phyloP scores from a whole-genome alignment of 345 rosid genomes.

The Passiflora organensis region DNA sequence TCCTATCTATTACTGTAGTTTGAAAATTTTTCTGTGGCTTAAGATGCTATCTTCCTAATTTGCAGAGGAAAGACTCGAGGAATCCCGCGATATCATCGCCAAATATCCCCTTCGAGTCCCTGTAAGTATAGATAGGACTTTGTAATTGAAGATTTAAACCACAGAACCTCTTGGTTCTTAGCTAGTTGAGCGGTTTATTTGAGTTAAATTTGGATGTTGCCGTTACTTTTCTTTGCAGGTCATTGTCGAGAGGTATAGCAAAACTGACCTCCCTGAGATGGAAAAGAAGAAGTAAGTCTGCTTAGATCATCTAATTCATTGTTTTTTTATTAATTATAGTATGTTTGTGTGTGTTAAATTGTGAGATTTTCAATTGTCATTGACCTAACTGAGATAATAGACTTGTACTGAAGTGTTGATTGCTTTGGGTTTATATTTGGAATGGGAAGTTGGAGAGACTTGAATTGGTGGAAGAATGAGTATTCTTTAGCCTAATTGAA shows the following conservation, averaged over 20 bases:
- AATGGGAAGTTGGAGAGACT: neutral
- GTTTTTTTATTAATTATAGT: too few species aligned
- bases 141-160: too few species aligned
- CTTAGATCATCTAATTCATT: too few species aligned
- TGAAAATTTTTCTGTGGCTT: neutral
- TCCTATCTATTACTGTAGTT: neutral
- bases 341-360: too few species aligned
- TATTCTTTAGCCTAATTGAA: too few species aligned
- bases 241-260: slow-evolving; percentile 63
- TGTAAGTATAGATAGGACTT: slow-evolving; percentile 37
- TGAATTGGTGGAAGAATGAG: too few species aligned
- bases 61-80: slow-evolving; percentile 55
- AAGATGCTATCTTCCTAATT: neutral
- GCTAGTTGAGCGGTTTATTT: neutral
- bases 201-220: neutral
- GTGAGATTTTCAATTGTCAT: too few species aligned
- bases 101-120: slow-evolving; percentile 60
- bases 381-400: too few species aligned
- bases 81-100: slow-evolving; percentile 48
- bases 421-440: neutral
- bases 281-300: slow-evolving; percentile 70
- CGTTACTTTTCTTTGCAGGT: slow-evolving; percentile 35
- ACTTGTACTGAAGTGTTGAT: neutral
- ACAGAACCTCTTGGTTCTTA: too few species aligned
- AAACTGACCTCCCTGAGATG: slow-evolving; percentile 65